Conservation (phyloP, 177 flowering plant species). For the Tripterygium wilfordii region DNA sequence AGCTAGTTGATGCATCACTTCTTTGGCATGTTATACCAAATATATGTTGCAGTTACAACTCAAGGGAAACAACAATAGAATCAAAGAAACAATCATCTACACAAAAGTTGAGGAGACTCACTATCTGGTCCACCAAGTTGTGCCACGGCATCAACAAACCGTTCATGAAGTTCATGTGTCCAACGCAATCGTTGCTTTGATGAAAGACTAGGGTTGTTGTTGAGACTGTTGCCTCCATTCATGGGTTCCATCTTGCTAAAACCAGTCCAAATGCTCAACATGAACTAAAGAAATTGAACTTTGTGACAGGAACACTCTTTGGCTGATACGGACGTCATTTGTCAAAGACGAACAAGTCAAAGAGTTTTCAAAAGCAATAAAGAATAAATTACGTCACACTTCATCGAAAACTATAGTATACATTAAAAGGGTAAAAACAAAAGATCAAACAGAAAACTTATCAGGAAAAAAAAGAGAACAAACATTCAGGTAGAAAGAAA, state of each 20-base stretch:
- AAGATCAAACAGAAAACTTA: conserved; percentile 1
- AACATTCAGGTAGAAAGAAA: no score
- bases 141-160: conserved; percentile 83
- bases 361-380: no score
- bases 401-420: no score
- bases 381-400: no score
- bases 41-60: not conserved
- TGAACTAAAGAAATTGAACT: conserved; percentile 27
- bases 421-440: conserved; percentile 14
- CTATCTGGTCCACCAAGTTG: conserved; percentile 92
- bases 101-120: conserved; percentile 31
- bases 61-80: not conserved
- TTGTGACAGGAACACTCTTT: conserved; percentile 34
- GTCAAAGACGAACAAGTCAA: no score
- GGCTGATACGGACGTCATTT: conserved; percentile 33
- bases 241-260: conserved; percentile 51
- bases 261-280: conserved; percentile 35
- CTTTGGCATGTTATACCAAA: no score
- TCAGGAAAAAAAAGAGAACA: no score
- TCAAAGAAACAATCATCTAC: no score
- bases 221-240: conserved; percentile 33
- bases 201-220: conserved; percentile 45
- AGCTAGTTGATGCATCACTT: no score
- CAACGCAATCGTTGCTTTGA: conserved; percentile 81
- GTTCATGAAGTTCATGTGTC: conserved; percentile 87